Evolutionary conservation across 768 basidiomycete genomes (phyloP).

Genomic region (Ramaria sp.): DNA sequence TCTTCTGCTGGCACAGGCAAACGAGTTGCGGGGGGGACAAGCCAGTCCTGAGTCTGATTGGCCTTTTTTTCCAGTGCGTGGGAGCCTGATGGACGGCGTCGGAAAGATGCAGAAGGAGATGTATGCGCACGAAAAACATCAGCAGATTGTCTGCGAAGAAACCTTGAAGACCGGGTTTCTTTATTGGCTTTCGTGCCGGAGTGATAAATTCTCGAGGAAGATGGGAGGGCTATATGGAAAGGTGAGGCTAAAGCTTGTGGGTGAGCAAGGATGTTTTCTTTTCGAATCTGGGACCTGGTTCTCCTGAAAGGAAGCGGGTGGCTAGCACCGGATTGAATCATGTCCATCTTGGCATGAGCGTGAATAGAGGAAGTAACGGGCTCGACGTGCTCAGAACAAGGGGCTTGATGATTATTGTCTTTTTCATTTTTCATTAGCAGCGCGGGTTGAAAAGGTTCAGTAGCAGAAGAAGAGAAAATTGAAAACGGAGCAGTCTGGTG

Average conservation of each 20-base stretch:
- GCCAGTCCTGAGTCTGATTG: constrained; percentile 1
- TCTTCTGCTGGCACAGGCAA: not conserved
- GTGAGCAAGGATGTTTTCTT: not conserved
- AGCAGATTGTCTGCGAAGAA: constrained; percentile 2
- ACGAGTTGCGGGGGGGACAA: not conserved
- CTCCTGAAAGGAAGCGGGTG: not conserved
- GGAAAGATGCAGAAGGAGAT: constrained; percentile 1
- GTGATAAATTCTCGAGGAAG: not conserved
- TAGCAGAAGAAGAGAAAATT: not conserved
- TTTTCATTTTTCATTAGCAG: not conserved
- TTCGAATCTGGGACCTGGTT: constrained; percentile 4
- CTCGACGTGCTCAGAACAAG: not conserved
- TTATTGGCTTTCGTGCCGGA: not conserved
- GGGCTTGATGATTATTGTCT: no score
- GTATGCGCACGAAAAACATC: constrained; percentile 4
- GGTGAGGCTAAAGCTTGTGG: not conserved
- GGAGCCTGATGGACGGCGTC: constrained; percentile 6
- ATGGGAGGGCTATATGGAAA: not conserved
- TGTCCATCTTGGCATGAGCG: no score
- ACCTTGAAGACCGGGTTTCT: not conserved
- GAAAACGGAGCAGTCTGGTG: not conserved
- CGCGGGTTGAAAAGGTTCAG: not conserved
- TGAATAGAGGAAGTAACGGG: no score
- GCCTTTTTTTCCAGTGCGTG: not conserved
- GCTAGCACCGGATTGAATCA: not conserved